Base-by-base conservation (phyloP, 2,329 filamentous ascomycete species). In the Clonostachys solani region DNA sequence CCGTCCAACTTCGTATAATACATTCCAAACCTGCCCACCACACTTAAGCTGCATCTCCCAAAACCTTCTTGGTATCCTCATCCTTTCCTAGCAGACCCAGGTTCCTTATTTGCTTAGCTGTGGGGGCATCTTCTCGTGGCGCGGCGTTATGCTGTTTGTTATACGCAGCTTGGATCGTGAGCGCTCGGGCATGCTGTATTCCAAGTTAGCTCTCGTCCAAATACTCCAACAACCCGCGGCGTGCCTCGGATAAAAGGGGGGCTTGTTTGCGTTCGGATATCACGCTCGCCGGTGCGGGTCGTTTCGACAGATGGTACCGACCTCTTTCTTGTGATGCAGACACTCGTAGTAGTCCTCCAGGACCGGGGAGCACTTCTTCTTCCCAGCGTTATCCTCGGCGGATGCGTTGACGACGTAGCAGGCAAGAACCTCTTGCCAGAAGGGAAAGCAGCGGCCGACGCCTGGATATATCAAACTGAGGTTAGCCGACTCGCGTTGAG, bases 311-410 rank as follows among this genome's bases (percentile, higher is more conserved):
- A 38, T 12, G 17, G 17, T 43, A 69, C 81, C 49, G 62, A 97
- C 94, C 89, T 99, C 94, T 77, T 99, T 99, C 78, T 87, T 91
- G 78, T 99, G 94, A 69, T 99, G 94, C 64, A 99, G 74, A 71
- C 95, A 99, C 75, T 99, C 94, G 68, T 96, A 95, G 77, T 99
- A 99, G 67, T 99, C 94, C 68, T 99, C 94, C 56, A 97, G 77
- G 5, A 84, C 81, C 15, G 88, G 86, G 16, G 79, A 74, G 68
- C 95, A 99, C 73, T 95, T 95, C 69, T 84, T 87, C 75, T 92
- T 94, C 57, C 89, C 89, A 15, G 83, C 81, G 56, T 83, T 77
- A 62, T 92, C 87, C 47, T 92, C 87, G 54, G 86, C 75, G 55
- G 79, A 81, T 47, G 90, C 90, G 75, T 97, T 97, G 65, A 96